Evolutionary conservation across 2,329 filamentous ascomycete species (phyloP), one percentile per base, ranked within the genome.

Genomic region (Phaeophleospora eucalypticola): DNA sequence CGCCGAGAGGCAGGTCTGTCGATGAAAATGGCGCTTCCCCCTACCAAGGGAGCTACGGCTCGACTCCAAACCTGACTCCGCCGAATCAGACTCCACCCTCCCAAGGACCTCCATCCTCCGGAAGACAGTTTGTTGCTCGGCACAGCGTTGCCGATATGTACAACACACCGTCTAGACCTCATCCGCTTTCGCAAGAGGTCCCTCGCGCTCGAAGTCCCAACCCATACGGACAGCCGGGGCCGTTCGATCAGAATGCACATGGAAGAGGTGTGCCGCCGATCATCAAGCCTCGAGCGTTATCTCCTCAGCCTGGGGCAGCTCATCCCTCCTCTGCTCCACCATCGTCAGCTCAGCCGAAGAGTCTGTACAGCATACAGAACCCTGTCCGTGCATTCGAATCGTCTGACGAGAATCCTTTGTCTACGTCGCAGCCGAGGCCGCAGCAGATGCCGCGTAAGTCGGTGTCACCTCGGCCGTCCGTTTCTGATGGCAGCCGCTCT

Each of bases 391-490:
- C 61, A 2, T 62, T 63, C 32, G 64, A 64, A 24, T 61, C 61
- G 3, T 58, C 59, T 12, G 60, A 65, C 45, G 48, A 52, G 3
- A 77, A 70, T 36, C 76, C 76, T 12, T 65, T 62, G 6, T 62
- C 40, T 47, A 66, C 34, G 53, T 64, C 54, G 51, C 63, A 21
- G 45, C 53, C 48, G 36, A 32, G 3, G 9, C 19, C 20, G 16
- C 27, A 38, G 12, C 34, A 24, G 19, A 18, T 19, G 29, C 40
- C 27, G 18, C 80, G 86, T 43, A 90, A 90, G 65, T 89, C 86
- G 1, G 79, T 89, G 24, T 89, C 85, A 58, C 84, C 86, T 2
- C 78, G 79, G 1, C 85, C 86, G 14, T 68, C 68, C 1, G 52
- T 77, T 64, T 17, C 73, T 64, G 32, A 65, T 68, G 71, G 38